These are phyloP conservation scores for Lachnellula hyalina DNA, from an alignment of 2,329 filamentous ascomycete genomes.

Conservation along the genomic window DNA sequence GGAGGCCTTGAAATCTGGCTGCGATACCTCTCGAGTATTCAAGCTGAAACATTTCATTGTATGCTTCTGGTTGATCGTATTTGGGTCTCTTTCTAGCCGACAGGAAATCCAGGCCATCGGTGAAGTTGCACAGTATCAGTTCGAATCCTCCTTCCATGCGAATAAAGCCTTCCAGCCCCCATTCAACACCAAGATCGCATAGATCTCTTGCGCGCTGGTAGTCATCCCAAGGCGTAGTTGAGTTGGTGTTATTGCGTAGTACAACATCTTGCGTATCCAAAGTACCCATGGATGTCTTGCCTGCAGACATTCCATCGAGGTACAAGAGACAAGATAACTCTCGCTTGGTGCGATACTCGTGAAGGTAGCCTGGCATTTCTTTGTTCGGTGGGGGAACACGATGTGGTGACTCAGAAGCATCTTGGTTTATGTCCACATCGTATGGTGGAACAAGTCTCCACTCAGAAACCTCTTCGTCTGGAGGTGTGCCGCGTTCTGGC, in stretches of 20 bases:
- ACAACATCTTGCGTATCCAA: constrained; percentile 63
- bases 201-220: constrained; percentile 46
- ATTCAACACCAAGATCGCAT: constrained; percentile 47
- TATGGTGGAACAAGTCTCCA: background rate
- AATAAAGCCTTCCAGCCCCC: constrained; percentile 60
- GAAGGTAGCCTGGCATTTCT: constrained; percentile 50
- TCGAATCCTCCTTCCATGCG: constrained; percentile 69
- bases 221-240: constrained; percentile 39
- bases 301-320: constrained; percentile 65
- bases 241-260: constrained; percentile 32
- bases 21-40: constrained; percentile 38
- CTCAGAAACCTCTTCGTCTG: background rate
- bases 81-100: constrained; percentile 15
- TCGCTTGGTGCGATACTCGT: constrained; percentile 57
- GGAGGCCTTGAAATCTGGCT: constrained; percentile 40
- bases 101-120: constrained; percentile 25
- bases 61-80: background rate
- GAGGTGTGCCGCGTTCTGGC: background rate
- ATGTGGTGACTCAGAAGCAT: background rate
- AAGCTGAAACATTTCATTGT: constrained; percentile 8
- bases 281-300: constrained; percentile 59
- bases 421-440: background rate
- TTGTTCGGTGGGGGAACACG: background rate
- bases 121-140: constrained; percentile 62
- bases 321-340: constrained; percentile 58